phyloP scores from a whole-genome alignment of 2,329 filamentous ascomycete genomes.

The Colletotrichum euphorbiae region DNA sequence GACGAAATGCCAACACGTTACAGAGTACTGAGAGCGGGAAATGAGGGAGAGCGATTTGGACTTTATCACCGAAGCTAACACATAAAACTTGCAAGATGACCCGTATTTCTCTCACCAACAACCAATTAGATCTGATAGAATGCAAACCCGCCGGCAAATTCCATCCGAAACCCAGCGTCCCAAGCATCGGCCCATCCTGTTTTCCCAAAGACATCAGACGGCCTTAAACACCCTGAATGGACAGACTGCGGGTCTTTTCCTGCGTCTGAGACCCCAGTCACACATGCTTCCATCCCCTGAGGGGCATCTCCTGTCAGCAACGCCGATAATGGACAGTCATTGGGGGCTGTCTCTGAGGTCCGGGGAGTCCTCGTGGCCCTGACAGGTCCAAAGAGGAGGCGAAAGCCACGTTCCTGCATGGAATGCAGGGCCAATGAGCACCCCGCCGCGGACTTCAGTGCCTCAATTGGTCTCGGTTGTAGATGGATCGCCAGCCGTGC shows the following conservation, averaged over 20 bases:
- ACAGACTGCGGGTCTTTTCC: slow-evolving; percentile 14
- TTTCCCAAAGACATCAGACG: slow-evolving; percentile 16
- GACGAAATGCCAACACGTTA: background rate
- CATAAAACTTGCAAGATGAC: background rate
- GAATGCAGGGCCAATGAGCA: background rate
- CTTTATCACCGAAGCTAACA: background rate
- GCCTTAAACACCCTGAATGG: slow-evolving; percentile 33
- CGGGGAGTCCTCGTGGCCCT: background rate
- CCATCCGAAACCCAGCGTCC: background rate
- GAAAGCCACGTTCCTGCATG: background rate
- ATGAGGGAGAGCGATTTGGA: slow-evolving; percentile 5
- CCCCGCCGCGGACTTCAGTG: background rate
- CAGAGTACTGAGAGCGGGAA: background rate
- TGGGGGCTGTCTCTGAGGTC: background rate
- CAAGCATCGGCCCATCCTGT: slow-evolving; percentile 6
- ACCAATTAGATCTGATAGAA: background rate
- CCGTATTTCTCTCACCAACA: background rate
- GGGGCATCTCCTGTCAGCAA: slow-evolving; percentile 24
- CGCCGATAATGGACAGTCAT: slow-evolving; percentile 23
- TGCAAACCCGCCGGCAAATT: background rate
- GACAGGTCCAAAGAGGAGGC: background rate
- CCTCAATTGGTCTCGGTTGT: slow-evolving; percentile 15
- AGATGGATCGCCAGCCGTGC: no score
- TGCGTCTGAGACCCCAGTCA: background rate
- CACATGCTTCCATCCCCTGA: slow-evolving; percentile 7